Conservation (phyloP, 176 grass and related monocot species). For the Oryza coarctata region DNA sequence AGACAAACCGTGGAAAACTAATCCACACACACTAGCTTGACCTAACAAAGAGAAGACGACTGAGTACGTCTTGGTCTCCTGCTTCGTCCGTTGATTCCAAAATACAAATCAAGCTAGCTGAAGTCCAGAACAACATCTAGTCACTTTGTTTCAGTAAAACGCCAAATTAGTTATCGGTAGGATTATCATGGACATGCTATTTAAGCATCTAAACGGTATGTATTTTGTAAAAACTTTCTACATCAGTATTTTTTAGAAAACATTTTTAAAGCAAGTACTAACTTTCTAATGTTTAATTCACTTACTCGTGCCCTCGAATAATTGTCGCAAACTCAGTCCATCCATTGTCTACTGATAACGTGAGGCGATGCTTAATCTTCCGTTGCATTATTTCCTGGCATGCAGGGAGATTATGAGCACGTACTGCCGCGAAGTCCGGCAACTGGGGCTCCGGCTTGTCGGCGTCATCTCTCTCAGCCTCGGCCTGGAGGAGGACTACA, state of each 20-base stretch:
- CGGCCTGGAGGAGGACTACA: conserved; percentile 55
- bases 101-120: background rate
- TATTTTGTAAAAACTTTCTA: too few relatives aligned
- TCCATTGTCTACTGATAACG: too few relatives aligned
- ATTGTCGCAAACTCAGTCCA: too few relatives aligned
- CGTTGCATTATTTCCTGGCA: background rate
- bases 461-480: conserved; percentile 67
- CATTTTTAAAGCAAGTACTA: too few relatives aligned
- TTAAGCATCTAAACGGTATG: too few relatives aligned
- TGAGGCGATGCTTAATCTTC: too few relatives aligned
- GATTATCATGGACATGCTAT: too few relatives aligned
- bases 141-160: background rate
- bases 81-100: background rate
- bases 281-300: too few relatives aligned
- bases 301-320: too few relatives aligned
- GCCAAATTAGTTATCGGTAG: too few relatives aligned
- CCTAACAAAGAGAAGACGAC: background rate
- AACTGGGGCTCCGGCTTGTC: conserved; percentile 54
- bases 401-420: conserved; percentile 55
- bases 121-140: background rate
- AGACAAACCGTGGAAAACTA: background rate
- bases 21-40: background rate
- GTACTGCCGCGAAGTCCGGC: conserved; percentile 62
- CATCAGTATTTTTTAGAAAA: too few relatives aligned
- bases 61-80: background rate